Conservation (phyloP, 1,284 basidiomycete genomes). For the Ganoderma boninense region DNA sequence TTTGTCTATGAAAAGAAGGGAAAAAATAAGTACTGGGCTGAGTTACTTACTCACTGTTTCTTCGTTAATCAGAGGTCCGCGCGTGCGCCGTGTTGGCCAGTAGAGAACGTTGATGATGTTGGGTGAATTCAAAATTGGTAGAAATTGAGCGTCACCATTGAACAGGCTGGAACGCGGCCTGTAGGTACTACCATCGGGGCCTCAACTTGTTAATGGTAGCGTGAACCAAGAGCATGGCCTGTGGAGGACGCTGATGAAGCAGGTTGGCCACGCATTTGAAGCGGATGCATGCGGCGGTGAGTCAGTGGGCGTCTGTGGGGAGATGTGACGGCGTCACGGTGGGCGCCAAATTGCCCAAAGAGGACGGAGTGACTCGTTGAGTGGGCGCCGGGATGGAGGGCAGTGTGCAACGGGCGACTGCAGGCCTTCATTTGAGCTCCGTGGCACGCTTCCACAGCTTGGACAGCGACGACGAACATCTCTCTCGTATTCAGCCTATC, state of each 20-base stretch:
- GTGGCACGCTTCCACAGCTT: conserved; percentile 23
- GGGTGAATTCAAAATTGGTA: no score
- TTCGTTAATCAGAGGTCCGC: no score
- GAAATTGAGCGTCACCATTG: no score
- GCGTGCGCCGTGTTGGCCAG: no score
- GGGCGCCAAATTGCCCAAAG: conserved; percentile 5
- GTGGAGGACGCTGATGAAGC: neutral
- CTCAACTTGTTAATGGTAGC: no score
- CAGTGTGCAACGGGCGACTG: neutral
- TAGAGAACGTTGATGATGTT: no score
- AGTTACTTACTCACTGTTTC: neutral
- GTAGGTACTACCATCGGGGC: no score
- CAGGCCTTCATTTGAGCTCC: conserved; percentile 24
- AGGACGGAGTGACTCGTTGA: conserved; percentile 15
- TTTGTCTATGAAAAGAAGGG: neutral
- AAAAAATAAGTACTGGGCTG: neutral
- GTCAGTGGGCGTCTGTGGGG: neutral
- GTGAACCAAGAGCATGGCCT: neutral
- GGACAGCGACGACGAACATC: conserved; percentile 21
- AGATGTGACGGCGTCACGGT: neutral
- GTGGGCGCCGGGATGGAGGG: neutral
- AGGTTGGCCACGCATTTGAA: neutral
- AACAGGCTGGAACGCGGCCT: no score
- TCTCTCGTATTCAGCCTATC: conserved; percentile 2
- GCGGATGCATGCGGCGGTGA: neutral